Evolutionary conservation across 768 basidiomycete species (phyloP).

Genomic region (Porpolomopsis calyptriformis): DNA sequence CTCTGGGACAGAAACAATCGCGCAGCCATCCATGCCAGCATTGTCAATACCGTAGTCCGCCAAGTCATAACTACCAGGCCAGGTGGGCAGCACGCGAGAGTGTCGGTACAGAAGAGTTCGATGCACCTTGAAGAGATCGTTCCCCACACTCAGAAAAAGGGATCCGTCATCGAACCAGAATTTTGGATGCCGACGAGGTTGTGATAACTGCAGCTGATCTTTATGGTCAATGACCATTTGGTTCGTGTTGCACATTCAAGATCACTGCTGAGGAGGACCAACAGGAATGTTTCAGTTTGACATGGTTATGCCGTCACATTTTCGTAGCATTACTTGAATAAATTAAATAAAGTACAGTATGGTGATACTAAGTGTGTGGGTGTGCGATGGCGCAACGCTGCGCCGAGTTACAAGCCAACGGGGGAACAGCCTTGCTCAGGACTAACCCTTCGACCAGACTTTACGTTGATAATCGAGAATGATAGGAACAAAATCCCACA

Average conservation of each 20-base stretch:
- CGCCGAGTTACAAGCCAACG: neutral
- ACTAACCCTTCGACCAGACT: constrained; percentile 33
- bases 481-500: constrained; percentile 79
- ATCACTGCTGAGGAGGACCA: no score
- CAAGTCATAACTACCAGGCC: neutral
- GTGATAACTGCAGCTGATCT: neutral
- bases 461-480: constrained; percentile 82
- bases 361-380: no score
- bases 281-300: no score
- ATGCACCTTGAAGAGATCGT: constrained; percentile 48
- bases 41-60: neutral
- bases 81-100: constrained; percentile 22
- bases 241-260: no score
- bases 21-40: neutral
- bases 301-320: no score
- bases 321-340: no score
- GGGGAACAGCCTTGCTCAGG: neutral
- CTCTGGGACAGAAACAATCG: neutral
- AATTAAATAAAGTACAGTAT: no score
- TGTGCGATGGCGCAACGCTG: no score
- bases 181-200: constrained; percentile 28
- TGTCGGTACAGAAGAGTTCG: constrained; percentile 40
- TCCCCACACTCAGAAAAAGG: constrained; percentile 36
- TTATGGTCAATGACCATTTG: neutral
- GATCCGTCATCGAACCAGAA: constrained; percentile 66